phyloP scores from a whole-genome alignment of 352 stramenopile genomes.

The Globisporangium sylvaticum region DNA sequence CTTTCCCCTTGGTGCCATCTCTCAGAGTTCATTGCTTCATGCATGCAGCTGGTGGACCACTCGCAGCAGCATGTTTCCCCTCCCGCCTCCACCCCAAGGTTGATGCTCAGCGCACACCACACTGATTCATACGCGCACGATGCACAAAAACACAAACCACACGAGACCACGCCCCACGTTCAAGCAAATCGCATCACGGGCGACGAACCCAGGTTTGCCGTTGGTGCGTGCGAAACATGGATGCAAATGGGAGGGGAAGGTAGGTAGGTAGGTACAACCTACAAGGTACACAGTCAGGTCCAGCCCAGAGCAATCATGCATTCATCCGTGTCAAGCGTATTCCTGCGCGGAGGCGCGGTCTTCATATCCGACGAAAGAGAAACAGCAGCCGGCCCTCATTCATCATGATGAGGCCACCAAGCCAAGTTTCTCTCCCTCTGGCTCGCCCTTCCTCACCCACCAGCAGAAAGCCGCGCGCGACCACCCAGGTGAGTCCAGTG shows the following conservation, averaged over 20 bases:
- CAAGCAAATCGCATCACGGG: background rate
- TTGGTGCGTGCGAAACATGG: background rate
- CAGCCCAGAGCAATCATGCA: background rate
- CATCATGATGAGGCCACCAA: background rate
- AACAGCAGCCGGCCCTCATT: background rate
- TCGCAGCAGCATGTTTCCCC: background rate
- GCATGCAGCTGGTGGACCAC: background rate
- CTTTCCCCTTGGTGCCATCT: background rate
- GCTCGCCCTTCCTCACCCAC: background rate
- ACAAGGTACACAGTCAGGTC: background rate
- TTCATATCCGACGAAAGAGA: background rate
- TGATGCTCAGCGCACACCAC: background rate
- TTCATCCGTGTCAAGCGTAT: background rate
- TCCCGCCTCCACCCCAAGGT: background rate
- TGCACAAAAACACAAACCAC: background rate
- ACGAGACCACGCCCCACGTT: background rate
- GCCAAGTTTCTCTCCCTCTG: background rate
- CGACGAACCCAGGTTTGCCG: background rate
- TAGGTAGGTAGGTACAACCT: background rate
- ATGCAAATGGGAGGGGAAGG: background rate
- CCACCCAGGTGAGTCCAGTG: constrained; percentile 1
- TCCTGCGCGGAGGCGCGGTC: background rate
- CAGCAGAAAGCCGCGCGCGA: background rate
- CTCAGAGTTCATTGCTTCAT: background rate
- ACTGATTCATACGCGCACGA: background rate